These are phyloP conservation scores for Aspergillus ochraceoroseus DNA, from an alignment of 2,329 filamentous ascomycete genomes.

Conservation along the genomic window DNA sequence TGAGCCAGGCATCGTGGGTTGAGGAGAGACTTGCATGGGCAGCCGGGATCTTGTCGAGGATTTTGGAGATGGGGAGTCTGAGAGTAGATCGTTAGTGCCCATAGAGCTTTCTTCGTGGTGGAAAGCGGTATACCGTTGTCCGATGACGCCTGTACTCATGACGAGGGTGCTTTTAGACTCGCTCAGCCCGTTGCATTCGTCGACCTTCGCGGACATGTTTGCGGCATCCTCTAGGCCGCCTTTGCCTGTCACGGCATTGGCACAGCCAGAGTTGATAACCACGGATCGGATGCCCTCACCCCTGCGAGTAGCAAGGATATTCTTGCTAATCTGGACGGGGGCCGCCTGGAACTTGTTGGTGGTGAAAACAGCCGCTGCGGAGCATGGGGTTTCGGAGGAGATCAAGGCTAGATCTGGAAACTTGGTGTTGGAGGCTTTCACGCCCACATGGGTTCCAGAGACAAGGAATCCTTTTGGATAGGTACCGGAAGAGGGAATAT, in stretches of 20 bases:
- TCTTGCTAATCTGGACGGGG: conserved; percentile 78
- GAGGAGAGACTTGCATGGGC: conserved; percentile 67
- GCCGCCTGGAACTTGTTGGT: conserved; percentile 98
- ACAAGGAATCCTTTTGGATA: conserved; percentile 89
- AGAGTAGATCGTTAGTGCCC: neutral
- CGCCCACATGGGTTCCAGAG: conserved; percentile 82
- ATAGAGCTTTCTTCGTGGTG: conserved; percentile 4
- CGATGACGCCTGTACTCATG: conserved; percentile 98
- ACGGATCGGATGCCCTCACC: conserved; percentile 72
- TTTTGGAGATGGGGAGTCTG: conserved; percentile 85
- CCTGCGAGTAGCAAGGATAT: conserved; percentile 61
- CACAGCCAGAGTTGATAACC: conserved; percentile 91
- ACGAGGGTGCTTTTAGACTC: conserved; percentile 71
- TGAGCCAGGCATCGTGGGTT: conserved; percentile 80
- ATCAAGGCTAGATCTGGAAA: conserved; percentile 89
- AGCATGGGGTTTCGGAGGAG: conserved; percentile 77
- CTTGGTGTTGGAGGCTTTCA: conserved; percentile 86
- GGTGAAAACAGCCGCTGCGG: conserved; percentile 89
- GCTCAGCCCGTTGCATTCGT: conserved; percentile 56
- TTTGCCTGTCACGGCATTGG: conserved; percentile 92
- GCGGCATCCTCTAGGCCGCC: conserved; percentile 83
- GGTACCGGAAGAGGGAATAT: conserved; percentile 75
- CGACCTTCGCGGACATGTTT: conserved; percentile 74
- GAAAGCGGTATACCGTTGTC: conserved; percentile 68
- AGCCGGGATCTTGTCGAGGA: conserved; percentile 72